Conservation (phyloP, 164 flowering plant genomes). For the Sedum album region DNA sequence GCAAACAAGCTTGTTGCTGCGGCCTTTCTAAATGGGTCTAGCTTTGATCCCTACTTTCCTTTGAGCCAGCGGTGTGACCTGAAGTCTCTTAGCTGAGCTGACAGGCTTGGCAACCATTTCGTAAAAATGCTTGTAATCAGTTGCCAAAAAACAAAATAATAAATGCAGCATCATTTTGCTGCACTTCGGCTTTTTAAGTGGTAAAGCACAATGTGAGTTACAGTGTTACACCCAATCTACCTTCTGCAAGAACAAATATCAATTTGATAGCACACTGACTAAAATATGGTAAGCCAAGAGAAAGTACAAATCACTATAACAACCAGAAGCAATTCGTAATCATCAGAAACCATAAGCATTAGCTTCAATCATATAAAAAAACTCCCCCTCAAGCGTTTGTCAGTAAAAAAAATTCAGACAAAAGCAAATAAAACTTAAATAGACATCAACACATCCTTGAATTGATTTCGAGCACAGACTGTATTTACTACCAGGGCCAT, state of each 20-base stretch:
- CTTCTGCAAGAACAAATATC: not conserved
- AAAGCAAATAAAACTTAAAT: too few species aligned
- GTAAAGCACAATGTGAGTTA: too few species aligned
- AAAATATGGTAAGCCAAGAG: not conserved
- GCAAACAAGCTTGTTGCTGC: conserved; percentile 50
- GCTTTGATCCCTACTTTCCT: conserved; percentile 60
- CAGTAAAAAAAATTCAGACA: too few species aligned
- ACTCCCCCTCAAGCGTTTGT: too few species aligned
- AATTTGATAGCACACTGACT: too few species aligned
- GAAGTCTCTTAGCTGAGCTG: conserved; percentile 33
- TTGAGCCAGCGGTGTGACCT: conserved; percentile 49
- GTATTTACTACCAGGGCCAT: too few species aligned
- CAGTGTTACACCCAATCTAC: too few species aligned
- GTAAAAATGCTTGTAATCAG: not conserved
- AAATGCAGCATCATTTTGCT: not conserved
- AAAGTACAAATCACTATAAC: not conserved
- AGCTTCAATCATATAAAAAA: not conserved
- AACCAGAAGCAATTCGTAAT: not conserved
- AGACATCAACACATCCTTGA: not conserved
- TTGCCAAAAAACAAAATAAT: not conserved
- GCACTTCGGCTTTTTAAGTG: too few species aligned
- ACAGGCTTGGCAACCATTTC: not conserved
- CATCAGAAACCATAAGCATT: not conserved
- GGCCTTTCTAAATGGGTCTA: conserved; percentile 59
- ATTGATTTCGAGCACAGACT: too few species aligned